phyloP scores from a whole-genome alignment of 768 basidiomycete species.

The Pluteus cervinus region DNA sequence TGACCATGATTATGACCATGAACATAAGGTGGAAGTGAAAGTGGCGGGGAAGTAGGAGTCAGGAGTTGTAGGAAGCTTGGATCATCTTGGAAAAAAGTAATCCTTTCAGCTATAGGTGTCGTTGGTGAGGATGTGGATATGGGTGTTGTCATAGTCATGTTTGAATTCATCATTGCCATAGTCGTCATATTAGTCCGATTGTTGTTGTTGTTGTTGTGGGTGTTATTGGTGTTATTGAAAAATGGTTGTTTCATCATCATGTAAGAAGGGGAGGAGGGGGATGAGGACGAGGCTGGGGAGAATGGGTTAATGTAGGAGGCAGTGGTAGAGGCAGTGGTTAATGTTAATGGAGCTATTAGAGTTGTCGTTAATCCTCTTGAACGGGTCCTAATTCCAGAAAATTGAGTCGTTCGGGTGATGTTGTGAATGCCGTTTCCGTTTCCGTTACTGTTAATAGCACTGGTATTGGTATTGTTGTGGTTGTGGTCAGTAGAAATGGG shows the following conservation, averaged over 20 bases:
- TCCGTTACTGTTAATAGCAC: conserved; percentile 17
- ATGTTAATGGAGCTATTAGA: conserved; percentile 10
- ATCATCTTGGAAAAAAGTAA: conserved; percentile 43
- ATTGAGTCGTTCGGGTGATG: too few species aligned
- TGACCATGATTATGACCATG: too few species aligned
- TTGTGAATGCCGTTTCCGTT: too few species aligned
- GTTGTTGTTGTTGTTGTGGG: conserved; percentile 14
- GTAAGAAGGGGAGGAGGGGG: too few species aligned
- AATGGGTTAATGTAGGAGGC: conserved; percentile 8
- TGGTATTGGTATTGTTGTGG: conserved; percentile 17
- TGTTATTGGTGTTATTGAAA: too few species aligned
- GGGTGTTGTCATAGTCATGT: not conserved
- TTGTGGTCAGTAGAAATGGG: conserved; percentile 18
- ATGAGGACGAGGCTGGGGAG: too few species aligned
- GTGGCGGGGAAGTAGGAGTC: conserved; percentile 38
- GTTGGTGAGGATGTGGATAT: conserved; percentile 23
- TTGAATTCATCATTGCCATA: conserved; percentile 1
- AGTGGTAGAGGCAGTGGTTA: conserved; percentile 10
- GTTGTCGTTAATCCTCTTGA: not conserved
- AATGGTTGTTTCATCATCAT: too few species aligned
- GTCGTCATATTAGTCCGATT: conserved; percentile 2
- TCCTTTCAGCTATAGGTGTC: conserved; percentile 66
- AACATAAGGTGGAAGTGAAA: conserved; percentile 23
- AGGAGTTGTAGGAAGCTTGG: conserved; percentile 53
- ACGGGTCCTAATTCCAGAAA: too few species aligned